Base-by-base conservation (phyloP, 495 filamentous ascomycete species). In the Penicillium argentinense region DNA sequence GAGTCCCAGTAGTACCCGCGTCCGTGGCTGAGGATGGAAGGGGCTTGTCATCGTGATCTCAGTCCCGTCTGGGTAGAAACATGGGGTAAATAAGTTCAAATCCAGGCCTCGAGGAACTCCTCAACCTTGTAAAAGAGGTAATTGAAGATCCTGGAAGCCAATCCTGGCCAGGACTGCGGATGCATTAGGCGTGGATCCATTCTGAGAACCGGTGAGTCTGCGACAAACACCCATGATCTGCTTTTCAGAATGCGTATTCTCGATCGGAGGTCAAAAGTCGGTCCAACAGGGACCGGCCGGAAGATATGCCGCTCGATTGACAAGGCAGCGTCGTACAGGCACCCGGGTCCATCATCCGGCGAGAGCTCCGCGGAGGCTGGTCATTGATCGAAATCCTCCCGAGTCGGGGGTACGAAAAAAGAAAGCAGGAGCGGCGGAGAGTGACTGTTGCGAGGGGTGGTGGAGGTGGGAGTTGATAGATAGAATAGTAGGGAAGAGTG, bases 281-380 rank as follows among this genome's bases (percentile, higher is more conserved):
- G 49, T 47, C 58, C 62, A 68, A 66, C 63, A 46, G 57, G 60
- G 62, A 61, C 51, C 33, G 55, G 40, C 59, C 60, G 65, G 69
- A 70, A 62, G 62, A 63, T 60, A 64, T 66, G 53, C 55, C 56
- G 65, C 46, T 66, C 54, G 53, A 63, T 62, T 67, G 45, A 58
- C 53, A 64, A 66, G 54, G 33, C 14, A 53, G 23, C 42, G 62
- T 69, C 56, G 63, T 49, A 72, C 69, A 49, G 55, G 42, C 40
- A 51, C 48, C 53, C 57, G 64, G 61, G 48, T 60, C 59, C 53
- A 56, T 57, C 58, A 64, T 66, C 64, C 57, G 68, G 44, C 25
- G 21, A 24, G 23, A 24, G 21, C 37, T 41, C 38, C 42, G 23
- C 34, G 25, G 30, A 12, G 16, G 30, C 18, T 13, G 18, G 32